Percentiles rank a stretch among this genome's conserved stretches.
Evolutionary conservation across 2,329 filamentous ascomycete species (phyloP).

Genomic region (Aspergillus sp.): DNA sequence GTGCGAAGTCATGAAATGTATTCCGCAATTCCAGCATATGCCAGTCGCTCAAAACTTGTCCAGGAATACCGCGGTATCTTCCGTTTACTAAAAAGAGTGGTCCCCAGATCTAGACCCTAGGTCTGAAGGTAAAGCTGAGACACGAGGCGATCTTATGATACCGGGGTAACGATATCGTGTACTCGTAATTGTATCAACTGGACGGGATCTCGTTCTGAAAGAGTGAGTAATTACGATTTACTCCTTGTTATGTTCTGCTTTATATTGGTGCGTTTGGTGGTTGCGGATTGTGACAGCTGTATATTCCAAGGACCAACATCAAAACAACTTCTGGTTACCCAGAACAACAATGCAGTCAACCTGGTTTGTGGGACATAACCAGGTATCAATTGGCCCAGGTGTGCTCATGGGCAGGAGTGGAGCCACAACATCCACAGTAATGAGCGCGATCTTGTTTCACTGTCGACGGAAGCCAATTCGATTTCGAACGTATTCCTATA

Average conservation of each 20-base stretch:
- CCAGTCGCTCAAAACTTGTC: too few relatives aligned
- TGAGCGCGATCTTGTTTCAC: not conserved
- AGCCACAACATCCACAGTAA: not conserved
- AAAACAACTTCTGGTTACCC: not conserved
- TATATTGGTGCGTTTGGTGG: too few relatives aligned
- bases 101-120: not conserved
- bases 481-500: too few relatives aligned
- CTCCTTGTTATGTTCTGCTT: too few relatives aligned
- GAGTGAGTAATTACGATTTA: not conserved
- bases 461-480: not conserved
- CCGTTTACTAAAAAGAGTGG: not conserved
- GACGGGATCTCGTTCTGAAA: not conserved
- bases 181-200: not conserved
- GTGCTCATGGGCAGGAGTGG: not conserved
- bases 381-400: not conserved
- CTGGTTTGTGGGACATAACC: not conserved
- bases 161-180: not conserved
- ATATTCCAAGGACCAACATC: not conserved
- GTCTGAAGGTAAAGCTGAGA: not conserved
- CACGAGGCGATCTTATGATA: not conserved
- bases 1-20: too few relatives aligned
- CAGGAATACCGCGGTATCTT: too few relatives aligned
- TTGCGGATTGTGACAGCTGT: too few relatives aligned
- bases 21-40: too few relatives aligned
- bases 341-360: not conserved